These are phyloP conservation scores for Jaltomata sinuosa DNA, from an alignment of 257 asterid species.

Conservation along the genomic window DNA sequence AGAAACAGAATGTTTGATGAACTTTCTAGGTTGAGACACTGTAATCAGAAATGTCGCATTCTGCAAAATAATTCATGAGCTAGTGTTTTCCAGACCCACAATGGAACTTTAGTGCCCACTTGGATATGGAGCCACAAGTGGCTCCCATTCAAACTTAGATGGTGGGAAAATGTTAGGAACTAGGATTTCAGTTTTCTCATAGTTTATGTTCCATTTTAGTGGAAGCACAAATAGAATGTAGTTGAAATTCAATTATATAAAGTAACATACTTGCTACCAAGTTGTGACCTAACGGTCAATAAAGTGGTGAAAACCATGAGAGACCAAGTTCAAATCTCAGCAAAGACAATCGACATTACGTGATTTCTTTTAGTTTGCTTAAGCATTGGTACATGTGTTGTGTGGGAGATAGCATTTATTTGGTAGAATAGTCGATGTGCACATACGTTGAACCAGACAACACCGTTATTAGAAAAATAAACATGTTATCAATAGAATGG, in stretches of 20 bases:
- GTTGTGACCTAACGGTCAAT: background rate
- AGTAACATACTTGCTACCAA: background rate
- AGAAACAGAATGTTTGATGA: slow-evolving; percentile 1
- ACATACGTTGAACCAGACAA: background rate
- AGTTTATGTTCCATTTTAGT: background rate
- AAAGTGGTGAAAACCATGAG: background rate
- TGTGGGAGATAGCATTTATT: background rate
- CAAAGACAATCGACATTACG: background rate
- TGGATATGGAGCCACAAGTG: slow-evolving; percentile 4
- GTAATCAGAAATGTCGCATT: slow-evolving; percentile 12
- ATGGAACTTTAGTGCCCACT: slow-evolving; percentile 5
- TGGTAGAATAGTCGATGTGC: background rate
- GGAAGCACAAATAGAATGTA: background rate
- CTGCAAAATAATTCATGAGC: background rate
- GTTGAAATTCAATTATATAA: background rate
- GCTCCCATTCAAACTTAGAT: background rate
- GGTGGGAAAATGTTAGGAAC: background rate
- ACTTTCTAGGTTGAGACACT: background rate
- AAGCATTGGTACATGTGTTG: background rate
- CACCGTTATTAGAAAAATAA: background rate
- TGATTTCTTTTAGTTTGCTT: background rate
- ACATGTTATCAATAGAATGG: background rate
- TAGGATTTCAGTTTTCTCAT: background rate
- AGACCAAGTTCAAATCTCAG: background rate
- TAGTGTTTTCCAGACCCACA: background rate